Base-by-base conservation (phyloP, 805 yeast genomes). In the Ogataea parapolymorpha region DNA sequence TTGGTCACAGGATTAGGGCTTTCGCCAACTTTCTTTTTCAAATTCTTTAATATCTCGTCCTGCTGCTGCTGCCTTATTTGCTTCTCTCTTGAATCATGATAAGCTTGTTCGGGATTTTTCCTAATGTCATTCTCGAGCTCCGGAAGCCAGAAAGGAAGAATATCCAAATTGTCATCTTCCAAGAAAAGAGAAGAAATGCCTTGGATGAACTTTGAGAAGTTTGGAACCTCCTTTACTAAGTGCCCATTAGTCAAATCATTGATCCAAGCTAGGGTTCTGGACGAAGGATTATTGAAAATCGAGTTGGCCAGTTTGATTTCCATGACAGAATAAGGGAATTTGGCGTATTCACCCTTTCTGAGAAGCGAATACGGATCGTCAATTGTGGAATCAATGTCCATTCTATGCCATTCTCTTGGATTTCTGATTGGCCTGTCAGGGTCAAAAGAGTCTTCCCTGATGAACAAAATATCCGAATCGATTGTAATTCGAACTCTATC, bases 141-240 rank as follows among this genome's bases (percentile, higher is more conserved):
- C 44, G 95, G 86, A 50, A 88, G 73, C 99, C 99, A 91, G 62
- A 89, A 85, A 41, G 99, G 99, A 48, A 91, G 72, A 48, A 83
- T 80, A 59, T 88, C 96, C 58, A 91, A 74, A 52, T 84, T 82
- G 55, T 91, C 97, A 60, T 87, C 93, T 58, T 91, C 98, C 39
- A 88, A 77, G 59, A 82, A 91, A 48, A 91, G 72, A 2, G 88
- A 74, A 5, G 96, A 89, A 43, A 89, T 79, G 66, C 98, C 98
- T 61, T 91, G 99, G 51, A 91, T 75, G 60, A 85, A 91, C 65
- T 89, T 87, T 37, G 96, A 86, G 58, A 91, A 91, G 56, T 86
- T 85, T 41, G 97, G 96, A 46, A 91, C 90, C 62, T 89, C 97
- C 59, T 87, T 89, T 35, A 89, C 95, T 53, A 91, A 71, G 57